Percentiles rank a stretch among this genome's conserved stretches.
phyloP scores from a whole-genome alignment of 176 grass and related monocot genomes.

The Triticum timopheevii region DNA sequence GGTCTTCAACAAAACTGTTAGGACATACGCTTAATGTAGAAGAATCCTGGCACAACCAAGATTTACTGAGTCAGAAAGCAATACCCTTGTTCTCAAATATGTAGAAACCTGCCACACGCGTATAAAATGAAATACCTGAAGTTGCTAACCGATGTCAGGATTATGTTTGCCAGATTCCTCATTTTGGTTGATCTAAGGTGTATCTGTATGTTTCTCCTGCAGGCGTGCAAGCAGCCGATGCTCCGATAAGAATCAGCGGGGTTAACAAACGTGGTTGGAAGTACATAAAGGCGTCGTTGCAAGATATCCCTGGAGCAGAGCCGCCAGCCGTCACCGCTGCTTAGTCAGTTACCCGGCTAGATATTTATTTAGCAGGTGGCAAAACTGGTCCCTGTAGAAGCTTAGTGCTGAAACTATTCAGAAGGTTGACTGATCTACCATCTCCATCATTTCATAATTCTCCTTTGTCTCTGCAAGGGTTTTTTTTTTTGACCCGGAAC shows the following conservation, averaged over 20 bases:
- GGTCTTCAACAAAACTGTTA: neutral
- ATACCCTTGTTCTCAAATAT: neutral
- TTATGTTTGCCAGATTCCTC: neutral
- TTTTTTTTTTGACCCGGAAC: too few species aligned
- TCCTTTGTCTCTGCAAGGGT: neutral
- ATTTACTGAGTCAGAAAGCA: neutral
- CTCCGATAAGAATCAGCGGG: constrained; percentile 62
- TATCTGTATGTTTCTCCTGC: constrained; percentile 9
- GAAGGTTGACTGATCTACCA: neutral
- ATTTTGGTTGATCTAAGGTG: constrained; percentile 14
- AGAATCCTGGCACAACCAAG: neutral
- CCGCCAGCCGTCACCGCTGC: neutral
- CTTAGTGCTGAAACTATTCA: neutral
- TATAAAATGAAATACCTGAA: neutral
- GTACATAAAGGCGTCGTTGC: constrained; percentile 61
- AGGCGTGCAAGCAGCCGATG: constrained; percentile 51
- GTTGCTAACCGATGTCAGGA: neutral
- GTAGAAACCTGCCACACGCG: neutral
- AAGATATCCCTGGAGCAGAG: constrained; percentile 41
- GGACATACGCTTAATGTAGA: neutral
- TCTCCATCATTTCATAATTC: neutral
- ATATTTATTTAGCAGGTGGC: neutral
- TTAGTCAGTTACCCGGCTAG: neutral
- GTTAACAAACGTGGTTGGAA: constrained; percentile 83
- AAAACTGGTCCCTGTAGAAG: neutral